Base-by-base conservation (phyloP, 2,329 filamentous ascomycete genomes). In the Verticillium dahliae region DNA sequence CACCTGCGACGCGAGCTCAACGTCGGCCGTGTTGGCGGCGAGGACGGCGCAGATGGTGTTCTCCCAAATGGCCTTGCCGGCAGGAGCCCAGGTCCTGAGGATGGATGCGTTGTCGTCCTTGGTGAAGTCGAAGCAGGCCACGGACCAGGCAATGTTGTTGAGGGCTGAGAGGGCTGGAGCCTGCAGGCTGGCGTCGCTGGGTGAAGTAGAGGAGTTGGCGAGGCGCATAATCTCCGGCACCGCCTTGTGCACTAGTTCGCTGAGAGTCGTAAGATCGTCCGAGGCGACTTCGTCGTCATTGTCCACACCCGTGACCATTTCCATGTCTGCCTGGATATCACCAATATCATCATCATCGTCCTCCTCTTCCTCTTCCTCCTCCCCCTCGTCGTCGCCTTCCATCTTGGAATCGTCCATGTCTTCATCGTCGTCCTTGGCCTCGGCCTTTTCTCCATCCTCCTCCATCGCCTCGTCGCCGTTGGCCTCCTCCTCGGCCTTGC, bases 81-180 rank as follows among this genome's bases (percentile, higher is more conserved):
- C 71, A 0, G 83, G 80, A 1, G 72, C 70, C 87, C 87, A 90
- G 4, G 78, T 78, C 57, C 73, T 74, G 59, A 78, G 77, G 61
- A 89, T 77, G 61, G 76, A 74, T 4, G 77, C 73, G 69, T 85
- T 85, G 59, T 79, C 77, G n/a, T 75, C 73, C 37, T 83, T 79
- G 31, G 79, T 76, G 67, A 86, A 86, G 71, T 87, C 85, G 66
- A 87, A 75, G 67, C 82, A 81, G 9, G 84, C 86, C 50, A 88
- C 76, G 11, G 86, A 87, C 86, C 87, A 90, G 60, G 86, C 79
- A 60, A 89, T 83, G 72, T 90, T 90, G 76, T 85, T 88, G 62
- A 90, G 78, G 15, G 85, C 81, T 2, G 84, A 82, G 31, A 90
- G 73, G 18, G 86, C 82, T 65, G 82, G 79, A 22, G 72, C 72